These are phyloP conservation scores for Sarcomyxa edulis DNA, from an alignment of 768 basidiomycete species.

Conservation along the genomic window DNA sequence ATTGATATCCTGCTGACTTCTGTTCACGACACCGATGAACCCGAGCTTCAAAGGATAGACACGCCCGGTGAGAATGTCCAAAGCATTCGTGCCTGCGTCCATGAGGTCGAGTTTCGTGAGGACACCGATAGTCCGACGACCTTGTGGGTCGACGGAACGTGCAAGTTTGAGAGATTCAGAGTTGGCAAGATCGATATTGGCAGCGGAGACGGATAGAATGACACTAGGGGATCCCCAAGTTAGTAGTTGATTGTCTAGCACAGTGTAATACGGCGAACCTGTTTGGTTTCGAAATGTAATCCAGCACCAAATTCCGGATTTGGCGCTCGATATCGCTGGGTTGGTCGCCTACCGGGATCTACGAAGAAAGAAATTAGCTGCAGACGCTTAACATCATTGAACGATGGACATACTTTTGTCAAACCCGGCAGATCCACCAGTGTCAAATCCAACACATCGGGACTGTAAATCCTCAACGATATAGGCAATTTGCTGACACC, in stretches of 20 bases:
- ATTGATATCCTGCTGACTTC: constrained; percentile 97
- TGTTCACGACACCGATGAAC: constrained; percentile 96
- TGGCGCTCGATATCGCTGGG: constrained; percentile 97
- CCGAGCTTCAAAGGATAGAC: constrained; percentile 98
- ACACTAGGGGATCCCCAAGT: constrained; percentile 46
- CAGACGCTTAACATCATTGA: background rate
- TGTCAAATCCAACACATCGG: constrained; percentile 92
- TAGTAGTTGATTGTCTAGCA: background rate
- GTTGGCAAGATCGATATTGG: constrained; percentile 98
- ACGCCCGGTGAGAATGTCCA: constrained; percentile 93
- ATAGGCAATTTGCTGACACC: constrained; percentile 96
- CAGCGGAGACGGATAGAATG: constrained; percentile 93
- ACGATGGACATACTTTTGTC: constrained; percentile 63
- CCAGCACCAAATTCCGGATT: constrained; percentile 89
- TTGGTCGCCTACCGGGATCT: constrained; percentile 97
- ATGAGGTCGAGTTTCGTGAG: constrained; percentile 97
- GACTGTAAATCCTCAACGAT: constrained; percentile 92
- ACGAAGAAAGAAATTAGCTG: constrained; percentile 4
- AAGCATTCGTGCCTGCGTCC: constrained; percentile 98
- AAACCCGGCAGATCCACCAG: constrained; percentile 95
- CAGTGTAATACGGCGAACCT: constrained; percentile 51
- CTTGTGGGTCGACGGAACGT: constrained; percentile 91
- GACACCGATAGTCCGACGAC: constrained; percentile 93
- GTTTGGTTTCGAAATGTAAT: constrained; percentile 96
- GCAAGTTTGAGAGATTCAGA: constrained; percentile 97